phyloP scores from a whole-genome alignment of 768 basidiomycete genomes.

The Suillus alpinus region DNA sequence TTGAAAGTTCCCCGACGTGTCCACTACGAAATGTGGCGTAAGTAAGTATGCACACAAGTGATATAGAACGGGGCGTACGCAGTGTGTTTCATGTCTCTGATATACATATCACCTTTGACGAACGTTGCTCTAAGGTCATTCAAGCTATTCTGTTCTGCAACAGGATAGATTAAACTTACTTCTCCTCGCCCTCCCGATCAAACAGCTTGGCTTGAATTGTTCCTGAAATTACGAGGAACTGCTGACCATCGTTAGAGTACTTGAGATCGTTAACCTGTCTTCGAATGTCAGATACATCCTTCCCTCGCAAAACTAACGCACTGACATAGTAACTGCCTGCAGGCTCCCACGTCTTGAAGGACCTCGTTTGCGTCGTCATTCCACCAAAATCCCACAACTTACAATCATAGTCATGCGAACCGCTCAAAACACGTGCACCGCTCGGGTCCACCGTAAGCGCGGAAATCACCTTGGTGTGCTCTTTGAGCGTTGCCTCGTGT shows the following conservation, averaged over 20 bases:
- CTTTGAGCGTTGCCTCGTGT: conserved; percentile 90
- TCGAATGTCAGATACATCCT: background rate
- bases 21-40: conserved; percentile 53
- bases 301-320: conserved; percentile 7
- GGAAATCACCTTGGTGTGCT: conserved; percentile 94
- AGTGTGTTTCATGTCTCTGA: conserved; percentile 99
- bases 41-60: conserved; percentile 5
- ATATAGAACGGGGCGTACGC: conserved; percentile 52
- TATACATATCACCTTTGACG: conserved; percentile 96
- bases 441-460: conserved; percentile 91
- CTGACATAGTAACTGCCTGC: conserved; percentile 87
- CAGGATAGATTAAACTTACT: conserved; percentile 50
- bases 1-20: conserved; percentile 88
- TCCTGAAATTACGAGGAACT: conserved; percentile 85
- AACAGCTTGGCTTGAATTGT: conserved; percentile 86
- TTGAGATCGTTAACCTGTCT: conserved; percentile 84
- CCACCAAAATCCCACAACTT: conserved; percentile 99
- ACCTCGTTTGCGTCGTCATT: conserved; percentile 86
- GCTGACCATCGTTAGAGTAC: conserved; percentile 84
- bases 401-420: conserved; percentile 96
- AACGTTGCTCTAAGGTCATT: conserved; percentile 67
- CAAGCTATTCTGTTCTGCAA: conserved; percentile 37
- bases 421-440: conserved; percentile 86
- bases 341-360: conserved; percentile 97
- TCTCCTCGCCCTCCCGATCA: conserved; percentile 89